Conservation (phyloP, 78 protist genomes). For the Neovahlkampfia damariscottae region DNA sequence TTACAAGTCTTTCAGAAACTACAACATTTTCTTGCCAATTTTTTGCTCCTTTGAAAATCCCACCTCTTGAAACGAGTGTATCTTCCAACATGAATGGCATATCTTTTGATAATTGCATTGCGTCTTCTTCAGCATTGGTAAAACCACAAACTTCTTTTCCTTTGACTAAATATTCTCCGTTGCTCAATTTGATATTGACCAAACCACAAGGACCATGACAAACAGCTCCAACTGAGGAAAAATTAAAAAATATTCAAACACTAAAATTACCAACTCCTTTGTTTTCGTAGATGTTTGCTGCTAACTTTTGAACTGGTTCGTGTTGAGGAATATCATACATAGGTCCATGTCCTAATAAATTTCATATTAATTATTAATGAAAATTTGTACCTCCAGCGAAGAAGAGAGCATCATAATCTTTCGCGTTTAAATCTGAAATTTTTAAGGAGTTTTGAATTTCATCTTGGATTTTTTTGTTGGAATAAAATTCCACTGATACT, state of each 20-base stretch:
- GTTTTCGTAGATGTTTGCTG: not conserved
- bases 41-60: not conserved
- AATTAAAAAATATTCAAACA: too few relatives aligned
- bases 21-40: not conserved
- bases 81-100: constrained; percentile 28
- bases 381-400: constrained; percentile 51
- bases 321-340: constrained; percentile 20
- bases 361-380: too few relatives aligned
- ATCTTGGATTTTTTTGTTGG: constrained; percentile 1
- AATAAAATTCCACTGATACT: not conserved
- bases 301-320: not conserved
- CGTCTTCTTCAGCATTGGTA: constrained; percentile 29
- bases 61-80: constrained; percentile 17
- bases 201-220: constrained; percentile 39
- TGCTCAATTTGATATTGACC: not conserved
- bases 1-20: not conserved
- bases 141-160: constrained; percentile 30
- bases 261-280: too few relatives aligned
- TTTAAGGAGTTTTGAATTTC: too few relatives aligned
- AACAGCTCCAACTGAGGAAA: constrained; percentile 33
- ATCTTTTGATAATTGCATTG: not conserved
- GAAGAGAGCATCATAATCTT: constrained; percentile 29
- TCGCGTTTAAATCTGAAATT: not conserved
- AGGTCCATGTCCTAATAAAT: constrained; percentile 39
- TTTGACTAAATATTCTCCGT: not conserved